phyloP scores from a whole-genome alignment of 306 rosid species.

The Quercus parvula region DNA sequence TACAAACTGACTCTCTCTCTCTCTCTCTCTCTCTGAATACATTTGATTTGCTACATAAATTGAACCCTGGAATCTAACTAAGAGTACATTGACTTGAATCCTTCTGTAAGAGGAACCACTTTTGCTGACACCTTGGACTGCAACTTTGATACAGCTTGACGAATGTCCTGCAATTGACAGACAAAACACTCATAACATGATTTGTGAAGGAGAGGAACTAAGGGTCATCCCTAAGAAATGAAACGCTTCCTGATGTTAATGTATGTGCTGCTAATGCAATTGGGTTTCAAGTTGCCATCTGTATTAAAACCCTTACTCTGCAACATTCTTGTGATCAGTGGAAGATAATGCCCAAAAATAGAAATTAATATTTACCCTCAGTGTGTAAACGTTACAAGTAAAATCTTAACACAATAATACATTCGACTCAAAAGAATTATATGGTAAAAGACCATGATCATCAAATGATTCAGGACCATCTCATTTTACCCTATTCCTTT shows the following conservation, averaged over 20 bases:
- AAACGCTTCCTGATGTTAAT: not conserved
- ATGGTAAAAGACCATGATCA: not conserved
- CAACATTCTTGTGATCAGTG: not conserved
- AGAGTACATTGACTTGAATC: conserved; percentile 68
- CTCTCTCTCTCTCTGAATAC: not conserved
- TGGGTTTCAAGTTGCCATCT: not conserved
- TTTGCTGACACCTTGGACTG: conserved; percentile 74
- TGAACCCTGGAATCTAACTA: conserved; percentile 18
- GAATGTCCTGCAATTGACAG: conserved; percentile 66
- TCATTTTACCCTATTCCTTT: not conserved
- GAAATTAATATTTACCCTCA: too few relatives aligned
- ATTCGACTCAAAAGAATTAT: not conserved
- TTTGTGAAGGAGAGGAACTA: not conserved
- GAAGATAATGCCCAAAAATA: too few relatives aligned
- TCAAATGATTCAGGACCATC: not conserved
- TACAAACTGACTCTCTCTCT: not conserved
- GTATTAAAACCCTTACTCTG: not conserved
- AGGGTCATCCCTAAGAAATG: not conserved
- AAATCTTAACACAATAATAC: too few relatives aligned
- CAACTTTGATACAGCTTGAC: conserved; percentile 69
- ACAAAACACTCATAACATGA: not conserved
- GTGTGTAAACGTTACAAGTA: too few relatives aligned
- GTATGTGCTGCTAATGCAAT: not conserved
- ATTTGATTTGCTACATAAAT: not conserved
- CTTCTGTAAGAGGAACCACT: conserved; percentile 87